Conservation (phyloP, 805 yeast species). For the Schwanniomyces occidentalis region DNA sequence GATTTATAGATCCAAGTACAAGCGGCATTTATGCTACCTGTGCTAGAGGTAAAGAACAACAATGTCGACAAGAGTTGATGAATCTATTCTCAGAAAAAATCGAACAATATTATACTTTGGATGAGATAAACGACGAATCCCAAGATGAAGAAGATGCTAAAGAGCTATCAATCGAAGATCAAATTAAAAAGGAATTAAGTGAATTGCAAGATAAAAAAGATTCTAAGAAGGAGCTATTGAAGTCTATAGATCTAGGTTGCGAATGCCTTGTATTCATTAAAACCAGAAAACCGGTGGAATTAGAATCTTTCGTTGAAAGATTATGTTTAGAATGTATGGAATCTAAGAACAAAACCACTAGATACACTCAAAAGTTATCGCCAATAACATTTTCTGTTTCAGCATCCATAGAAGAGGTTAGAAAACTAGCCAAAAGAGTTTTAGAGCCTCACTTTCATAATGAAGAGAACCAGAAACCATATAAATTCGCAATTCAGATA, state of each 20-base stretch:
- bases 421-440: constrained; percentile 58
- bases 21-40: constrained; percentile 91
- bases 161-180: constrained; percentile 70
- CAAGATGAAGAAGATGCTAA: constrained; percentile 29
- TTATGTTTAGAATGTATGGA: constrained; percentile 62
- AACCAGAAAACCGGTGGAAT: constrained; percentile 74
- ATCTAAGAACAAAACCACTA: constrained; percentile 56
- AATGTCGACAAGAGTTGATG: constrained; percentile 73
- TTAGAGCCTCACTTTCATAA: constrained; percentile 68
- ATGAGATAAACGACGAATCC: constrained; percentile 18
- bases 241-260: constrained; percentile 65
- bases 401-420: constrained; percentile 68
- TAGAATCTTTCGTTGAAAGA: constrained; percentile 65
- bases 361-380: constrained; percentile 74
- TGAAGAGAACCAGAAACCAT: constrained; percentile 35
- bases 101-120: constrained; percentile 31
- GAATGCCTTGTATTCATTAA: constrained; percentile 87
- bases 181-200: constrained; percentile 67
- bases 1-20: constrained; percentile 77
- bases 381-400: constrained; percentile 78
- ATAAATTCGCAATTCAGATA: constrained; percentile 77
- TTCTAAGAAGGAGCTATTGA: constrained; percentile 47
- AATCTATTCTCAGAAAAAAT: constrained; percentile 48
- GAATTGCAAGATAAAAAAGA: constrained; percentile 51
- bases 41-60: constrained; percentile 73